Evolutionary conservation across 2,329 filamentous ascomycete genomes (phyloP), one percentile per base, ranked within the genome.

Genomic region (Atkinsonella texensis): DNA sequence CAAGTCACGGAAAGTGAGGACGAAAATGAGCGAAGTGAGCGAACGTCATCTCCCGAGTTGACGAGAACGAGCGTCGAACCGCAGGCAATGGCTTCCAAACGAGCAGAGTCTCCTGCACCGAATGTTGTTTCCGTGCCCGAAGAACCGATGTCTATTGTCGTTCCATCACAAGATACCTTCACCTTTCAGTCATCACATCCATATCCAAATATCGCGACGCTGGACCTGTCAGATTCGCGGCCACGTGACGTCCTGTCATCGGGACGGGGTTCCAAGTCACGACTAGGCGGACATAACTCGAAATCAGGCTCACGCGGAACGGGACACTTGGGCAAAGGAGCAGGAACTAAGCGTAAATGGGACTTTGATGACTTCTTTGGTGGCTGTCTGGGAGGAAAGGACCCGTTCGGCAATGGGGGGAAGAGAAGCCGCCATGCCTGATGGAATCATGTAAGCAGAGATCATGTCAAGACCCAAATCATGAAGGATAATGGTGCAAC

Each of bases 311-410:
- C 63, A 20, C 58, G 63, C 33, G 56, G 63, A 49, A 59, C 59
- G 17, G 59, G 65, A 56, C 72, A 76, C 46, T 68, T 87, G 9
- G 81, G 81, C 4, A 76, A 76, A 53, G 81, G 80, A 7, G 79
- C 84, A 9, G 86, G 86, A 1, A 76, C 81, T 58, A 91, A 91
- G 66, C 77, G 86, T 42, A 79, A 85, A 59, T 76, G 87, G 58
- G 84, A 86, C 59, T 77, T 87, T 60, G 79, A 81, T 23, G 86
- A 90, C 60, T 82, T 89, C 50, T 89, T 89, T 62, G 85, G 88
- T 8, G 79, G 80, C 50, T 81, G 79, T 56, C 65, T 85, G 48
- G 76, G 76, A 53, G 78, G 78, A 43, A 84, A 84, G 61, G 84
- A 87, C 54, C 64, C 73, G 35, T 76, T 76, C 56, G 71, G 73